A percentile compares a stretch with the other conserved stretches of the same genome.
Evolutionary conservation across 345 rosid genomes (phyloP).

Genomic region (Populus euphratica): DNA sequence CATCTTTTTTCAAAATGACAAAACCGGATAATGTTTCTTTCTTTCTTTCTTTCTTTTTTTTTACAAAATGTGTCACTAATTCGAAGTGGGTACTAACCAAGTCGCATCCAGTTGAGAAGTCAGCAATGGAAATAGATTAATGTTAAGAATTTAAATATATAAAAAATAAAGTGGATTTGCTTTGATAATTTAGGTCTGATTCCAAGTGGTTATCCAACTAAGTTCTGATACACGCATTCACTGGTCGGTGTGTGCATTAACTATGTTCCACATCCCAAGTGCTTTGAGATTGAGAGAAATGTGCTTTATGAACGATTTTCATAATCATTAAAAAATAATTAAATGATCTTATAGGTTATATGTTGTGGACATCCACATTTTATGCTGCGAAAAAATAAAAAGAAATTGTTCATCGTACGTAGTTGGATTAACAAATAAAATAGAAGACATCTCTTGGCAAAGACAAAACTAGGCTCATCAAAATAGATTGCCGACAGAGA

Average conservation of each 20-base stretch:
- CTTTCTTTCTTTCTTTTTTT: too few relatives aligned
- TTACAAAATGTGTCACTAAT: background rate
- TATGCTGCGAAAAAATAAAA: too few relatives aligned
- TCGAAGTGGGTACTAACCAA: background rate
- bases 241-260: background rate
- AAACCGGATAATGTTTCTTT: background rate
- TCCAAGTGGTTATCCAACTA: background rate
- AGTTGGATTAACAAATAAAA: too few relatives aligned
- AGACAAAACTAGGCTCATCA: background rate
- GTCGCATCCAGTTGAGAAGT: background rate
- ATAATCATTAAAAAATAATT: background rate
- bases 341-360: background rate
- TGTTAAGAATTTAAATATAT: too few relatives aligned
- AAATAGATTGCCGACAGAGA: too few relatives aligned
- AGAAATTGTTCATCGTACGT: too few relatives aligned
- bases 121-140: background rate
- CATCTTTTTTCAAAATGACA: background rate
- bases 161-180: too few relatives aligned
- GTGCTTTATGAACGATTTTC: background rate
- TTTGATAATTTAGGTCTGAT: background rate
- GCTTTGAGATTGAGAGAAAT: background rate
- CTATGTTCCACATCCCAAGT: background rate
- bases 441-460: background rate
- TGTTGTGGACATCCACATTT: background rate
- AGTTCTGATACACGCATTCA: background rate